Percentiles rank a stretch among this genome's conserved stretches.
Conservation (phyloP, 2,329 filamentous ascomycete genomes). For the Trichoderma asperellum region DNA sequence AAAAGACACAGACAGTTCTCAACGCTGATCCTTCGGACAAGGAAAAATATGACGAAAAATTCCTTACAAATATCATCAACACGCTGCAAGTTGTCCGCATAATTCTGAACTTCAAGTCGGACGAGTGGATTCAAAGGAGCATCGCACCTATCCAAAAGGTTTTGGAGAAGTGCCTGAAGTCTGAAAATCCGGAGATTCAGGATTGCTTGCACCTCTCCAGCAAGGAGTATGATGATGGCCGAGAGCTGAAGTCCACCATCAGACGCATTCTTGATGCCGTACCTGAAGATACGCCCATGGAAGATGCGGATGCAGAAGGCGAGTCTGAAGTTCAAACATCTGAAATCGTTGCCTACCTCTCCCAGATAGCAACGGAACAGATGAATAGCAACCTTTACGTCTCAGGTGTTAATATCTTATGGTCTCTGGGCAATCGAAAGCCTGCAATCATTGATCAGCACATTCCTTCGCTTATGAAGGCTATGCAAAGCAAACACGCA, state of each 20-base stretch:
- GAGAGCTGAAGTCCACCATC: slow-evolving; percentile 73
- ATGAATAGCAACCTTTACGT: slow-evolving; percentile 81
- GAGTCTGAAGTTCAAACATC: slow-evolving; percentile 80
- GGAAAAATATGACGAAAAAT: slow-evolving; percentile 80
- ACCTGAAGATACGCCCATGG: slow-evolving; percentile 74
- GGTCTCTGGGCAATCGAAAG: slow-evolving; percentile 85
- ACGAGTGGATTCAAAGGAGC: slow-evolving; percentile 87
- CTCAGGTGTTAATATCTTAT: slow-evolving; percentile 89
- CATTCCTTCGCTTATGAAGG: slow-evolving; percentile 87
- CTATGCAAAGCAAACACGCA: slow-evolving; percentile 86
- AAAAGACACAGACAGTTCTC: slow-evolving; percentile 69
- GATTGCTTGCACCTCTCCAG: slow-evolving; percentile 83
- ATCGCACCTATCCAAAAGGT: slow-evolving; percentile 81
- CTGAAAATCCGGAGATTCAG: slow-evolving; percentile 88
- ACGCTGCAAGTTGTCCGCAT: slow-evolving; percentile 90
- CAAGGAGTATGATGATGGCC: slow-evolving; percentile 69
- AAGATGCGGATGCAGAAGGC: slow-evolving; percentile 80
- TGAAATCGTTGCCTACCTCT: slow-evolving; percentile 84
- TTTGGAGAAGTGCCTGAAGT: slow-evolving; percentile 84
- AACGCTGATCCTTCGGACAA: slow-evolving; percentile 64
- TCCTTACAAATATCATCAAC: slow-evolving; percentile 87
- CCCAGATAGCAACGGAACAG: slow-evolving; percentile 83
- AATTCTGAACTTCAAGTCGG: slow-evolving; percentile 81
- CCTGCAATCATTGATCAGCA: slow-evolving; percentile 89
- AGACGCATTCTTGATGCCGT: slow-evolving; percentile 86